Conservation (phyloP, 768 basidiomycete genomes). For the Podaxis sp. region DNA sequence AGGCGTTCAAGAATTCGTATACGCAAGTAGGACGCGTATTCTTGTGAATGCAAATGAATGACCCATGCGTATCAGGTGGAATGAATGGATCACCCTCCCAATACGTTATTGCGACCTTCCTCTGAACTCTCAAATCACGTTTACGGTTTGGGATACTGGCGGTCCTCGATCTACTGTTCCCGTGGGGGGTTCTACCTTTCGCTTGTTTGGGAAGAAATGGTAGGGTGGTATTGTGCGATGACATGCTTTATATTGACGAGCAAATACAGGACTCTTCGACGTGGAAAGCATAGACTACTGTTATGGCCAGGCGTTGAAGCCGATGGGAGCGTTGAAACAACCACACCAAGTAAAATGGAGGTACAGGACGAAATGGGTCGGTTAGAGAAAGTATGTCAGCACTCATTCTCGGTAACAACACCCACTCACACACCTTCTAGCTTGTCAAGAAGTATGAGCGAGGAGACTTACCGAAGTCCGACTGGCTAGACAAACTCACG, state of each 20-base stretch:
- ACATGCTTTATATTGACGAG: neutral
- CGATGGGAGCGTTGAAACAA: conserved; percentile 77
- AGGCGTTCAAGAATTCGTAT: conserved; percentile 83
- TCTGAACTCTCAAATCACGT: conserved; percentile 80
- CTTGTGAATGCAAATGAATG: neutral
- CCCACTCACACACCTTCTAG: conserved; percentile 29
- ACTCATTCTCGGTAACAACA: conserved; percentile 14
- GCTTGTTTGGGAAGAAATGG: conserved; percentile 93
- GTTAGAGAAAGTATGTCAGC: conserved; percentile 72
- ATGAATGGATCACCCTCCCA: conserved; percentile 91
- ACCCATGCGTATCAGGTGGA: conserved; percentile 63
- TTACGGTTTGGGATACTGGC: conserved; percentile 96
- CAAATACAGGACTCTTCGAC: conserved; percentile 68
- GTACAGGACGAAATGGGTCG: conserved; percentile 91
- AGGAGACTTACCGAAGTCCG: conserved; percentile 89
- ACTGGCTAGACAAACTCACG: conserved; percentile 92
- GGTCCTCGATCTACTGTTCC: conserved; percentile 77
- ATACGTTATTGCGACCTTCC: conserved; percentile 95
- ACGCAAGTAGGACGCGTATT: conserved; percentile 44
- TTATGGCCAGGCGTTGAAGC: conserved; percentile 85
- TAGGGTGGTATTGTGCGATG: conserved; percentile 28
- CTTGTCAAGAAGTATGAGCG: conserved; percentile 95
- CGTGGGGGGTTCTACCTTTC: conserved; percentile 89
- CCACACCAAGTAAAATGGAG: conserved; percentile 85
- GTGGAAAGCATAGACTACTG: conserved; percentile 87